These are phyloP conservation scores for Somion occarium DNA, from an alignment of 1,284 basidiomycete species.

Conservation along the genomic window DNA sequence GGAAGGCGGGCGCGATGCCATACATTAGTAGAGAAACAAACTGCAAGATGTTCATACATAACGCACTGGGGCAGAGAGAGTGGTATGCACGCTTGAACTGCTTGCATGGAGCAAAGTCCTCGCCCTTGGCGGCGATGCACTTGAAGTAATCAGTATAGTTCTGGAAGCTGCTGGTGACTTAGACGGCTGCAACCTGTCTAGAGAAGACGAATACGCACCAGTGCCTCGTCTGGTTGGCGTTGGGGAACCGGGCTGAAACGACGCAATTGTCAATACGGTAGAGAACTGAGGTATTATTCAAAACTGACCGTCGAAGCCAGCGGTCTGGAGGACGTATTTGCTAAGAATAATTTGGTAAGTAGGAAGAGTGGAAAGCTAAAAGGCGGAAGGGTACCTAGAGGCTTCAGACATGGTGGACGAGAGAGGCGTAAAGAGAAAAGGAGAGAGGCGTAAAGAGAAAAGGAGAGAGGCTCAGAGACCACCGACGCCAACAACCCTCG, in stretches of 20 bases:
- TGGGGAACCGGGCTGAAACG: slow-evolving; percentile 82
- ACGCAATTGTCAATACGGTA: neutral
- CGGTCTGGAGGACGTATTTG: slow-evolving; percentile 83
- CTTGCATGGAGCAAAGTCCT: slow-evolving; percentile 97
- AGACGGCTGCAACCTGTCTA: neutral
- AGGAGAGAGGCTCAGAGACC: neutral
- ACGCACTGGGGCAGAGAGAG: slow-evolving; percentile 96
- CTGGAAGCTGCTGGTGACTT: slow-evolving; percentile 63
- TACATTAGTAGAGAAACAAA: slow-evolving; percentile 3
- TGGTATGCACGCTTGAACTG: slow-evolving; percentile 97
- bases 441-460: slow-evolving; percentile 14
- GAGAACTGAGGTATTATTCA: neutral
- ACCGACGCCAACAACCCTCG: slow-evolving; percentile 12
- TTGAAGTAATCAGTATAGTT: slow-evolving; percentile 98
- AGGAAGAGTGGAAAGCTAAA: slow-evolving; percentile 5
- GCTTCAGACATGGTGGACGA: slow-evolving; percentile 62
- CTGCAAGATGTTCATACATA: neutral
- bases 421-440: slow-evolving; percentile 33
- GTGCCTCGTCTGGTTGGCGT: slow-evolving; percentile 93
- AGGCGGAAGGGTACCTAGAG: slow-evolving; percentile 42
- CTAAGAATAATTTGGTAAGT: slow-evolving; percentile 32
- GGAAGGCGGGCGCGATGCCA: slow-evolving; percentile 8
- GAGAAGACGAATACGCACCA: slow-evolving; percentile 52
- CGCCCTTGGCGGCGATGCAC: slow-evolving; percentile 95
- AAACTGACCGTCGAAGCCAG: slow-evolving; percentile 75